phyloP scores from a whole-genome alignment of 257 asterid genomes.

The Parsonsia alboflavescens region DNA sequence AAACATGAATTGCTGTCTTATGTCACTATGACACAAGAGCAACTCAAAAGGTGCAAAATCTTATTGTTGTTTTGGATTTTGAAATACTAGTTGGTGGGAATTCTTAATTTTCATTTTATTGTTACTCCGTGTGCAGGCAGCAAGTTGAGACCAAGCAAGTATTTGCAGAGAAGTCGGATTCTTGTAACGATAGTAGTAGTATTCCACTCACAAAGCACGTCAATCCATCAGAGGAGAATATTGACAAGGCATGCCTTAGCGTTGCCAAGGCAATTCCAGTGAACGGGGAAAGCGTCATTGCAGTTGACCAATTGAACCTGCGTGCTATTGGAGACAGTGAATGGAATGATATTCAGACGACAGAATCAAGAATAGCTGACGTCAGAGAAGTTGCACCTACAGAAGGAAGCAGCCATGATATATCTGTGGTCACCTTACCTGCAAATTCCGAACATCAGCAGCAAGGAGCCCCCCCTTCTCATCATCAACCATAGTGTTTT shows the following conservation, averaged over 20 bases:
- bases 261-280: slow-evolving; percentile 45
- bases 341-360: slow-evolving; percentile 90
- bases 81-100: neutral
- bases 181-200: slow-evolving; percentile 53
- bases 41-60: slow-evolving; percentile 56
- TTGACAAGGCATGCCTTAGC: slow-evolving; percentile 88
- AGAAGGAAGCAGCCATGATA: slow-evolving; percentile 63
- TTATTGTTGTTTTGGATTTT: neutral
- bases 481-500: slow-evolving; percentile 49
- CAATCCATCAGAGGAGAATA: slow-evolving; percentile 80
- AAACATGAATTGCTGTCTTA: slow-evolving; percentile 74
- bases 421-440: slow-evolving; percentile 61
- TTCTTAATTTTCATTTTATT: neutral
- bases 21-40: slow-evolving; percentile 65
- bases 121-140: slow-evolving; percentile 47
- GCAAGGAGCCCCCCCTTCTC: slow-evolving; percentile 41
- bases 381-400: slow-evolving; percentile 78
- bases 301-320: slow-evolving; percentile 50
- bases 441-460: slow-evolving; percentile 50
- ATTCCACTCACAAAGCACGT: slow-evolving; percentile 74
- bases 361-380: slow-evolving; percentile 75
- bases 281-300: slow-evolving; percentile 41
- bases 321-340: slow-evolving; percentile 65
- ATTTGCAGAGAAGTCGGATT: slow-evolving; percentile 61
- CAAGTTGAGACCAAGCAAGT: slow-evolving; percentile 71